phyloP scores from a whole-genome alignment of 2,329 filamentous ascomycete species.

The Akanthomyces lecanii region DNA sequence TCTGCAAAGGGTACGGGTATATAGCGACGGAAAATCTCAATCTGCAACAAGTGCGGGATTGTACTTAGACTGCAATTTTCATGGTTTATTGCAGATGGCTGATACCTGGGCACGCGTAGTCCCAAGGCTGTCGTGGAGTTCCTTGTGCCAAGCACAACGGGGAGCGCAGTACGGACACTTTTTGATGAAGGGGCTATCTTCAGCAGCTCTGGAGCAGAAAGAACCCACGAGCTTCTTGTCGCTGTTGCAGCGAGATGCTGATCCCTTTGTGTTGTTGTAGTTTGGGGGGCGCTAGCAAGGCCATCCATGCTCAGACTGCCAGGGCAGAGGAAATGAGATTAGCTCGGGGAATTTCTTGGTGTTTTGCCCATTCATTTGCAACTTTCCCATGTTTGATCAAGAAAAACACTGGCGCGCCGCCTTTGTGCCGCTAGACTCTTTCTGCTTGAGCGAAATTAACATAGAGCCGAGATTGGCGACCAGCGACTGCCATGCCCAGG shows the following conservation, averaged over 20 bases:
- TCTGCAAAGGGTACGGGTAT: too few species aligned
- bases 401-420: background rate
- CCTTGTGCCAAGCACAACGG: too few species aligned
- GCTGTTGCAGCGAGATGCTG: too few species aligned
- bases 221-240: background rate
- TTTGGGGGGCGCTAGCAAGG: background rate
- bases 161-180: background rate
- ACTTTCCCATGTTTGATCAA: background rate
- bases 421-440: background rate
- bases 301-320: conserved; percentile 1
- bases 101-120: background rate
- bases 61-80: too few species aligned
- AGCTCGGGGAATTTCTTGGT: background rate
- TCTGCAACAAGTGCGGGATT: too few species aligned
- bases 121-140: too few species aligned
- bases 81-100: too few species aligned
- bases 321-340: conserved; percentile 8
- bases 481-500: background rate
- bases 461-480: conserved; percentile 8
- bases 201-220: background rate
- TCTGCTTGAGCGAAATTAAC: background rate
- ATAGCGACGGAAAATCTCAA: too few species aligned
- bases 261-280: too few species aligned
- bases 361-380: too few species aligned
- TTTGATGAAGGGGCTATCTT: background rate